Evolutionary conservation across 805 yeast genomes (phyloP).

Genomic region (Candida orba): DNA sequence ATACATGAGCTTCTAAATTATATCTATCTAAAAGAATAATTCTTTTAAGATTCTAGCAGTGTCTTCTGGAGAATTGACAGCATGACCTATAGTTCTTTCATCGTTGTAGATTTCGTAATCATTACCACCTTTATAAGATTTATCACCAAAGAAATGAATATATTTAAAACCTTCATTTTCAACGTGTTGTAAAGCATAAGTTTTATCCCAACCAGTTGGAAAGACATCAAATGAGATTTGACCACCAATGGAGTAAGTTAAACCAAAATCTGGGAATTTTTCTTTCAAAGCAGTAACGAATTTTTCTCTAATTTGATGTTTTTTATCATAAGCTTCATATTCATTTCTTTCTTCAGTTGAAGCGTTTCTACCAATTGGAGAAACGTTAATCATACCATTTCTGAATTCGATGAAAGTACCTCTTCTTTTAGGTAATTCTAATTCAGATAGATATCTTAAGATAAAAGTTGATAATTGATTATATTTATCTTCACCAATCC

Average conservation of each 20-base stretch:
- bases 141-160: slow-evolving; percentile 98
- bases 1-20: too few species aligned
- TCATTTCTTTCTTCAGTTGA: slow-evolving; percentile 90
- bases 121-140: slow-evolving; percentile 95
- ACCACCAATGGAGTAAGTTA: slow-evolving; percentile 98
- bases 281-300: slow-evolving; percentile 80
- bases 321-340: slow-evolving; percentile 77
- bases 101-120: slow-evolving; percentile 96
- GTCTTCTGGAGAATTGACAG: slow-evolving; percentile 85
- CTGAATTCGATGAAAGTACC: slow-evolving; percentile 99
- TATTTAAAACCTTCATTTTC: slow-evolving; percentile 74
- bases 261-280: slow-evolving; percentile 73
- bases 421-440: slow-evolving; percentile 94
- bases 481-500: slow-evolving; percentile 96
- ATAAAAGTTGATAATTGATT: slow-evolving; percentile 82
- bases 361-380: slow-evolving; percentile 98
- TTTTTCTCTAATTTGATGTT: slow-evolving; percentile 72
- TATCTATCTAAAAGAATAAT: slow-evolving; percentile 41
- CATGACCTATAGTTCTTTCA: slow-evolving; percentile 90
- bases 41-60: slow-evolving; percentile 83
- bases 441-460: slow-evolving; percentile 72
- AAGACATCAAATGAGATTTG: slow-evolving; percentile 98
- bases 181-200: slow-evolving; percentile 93
- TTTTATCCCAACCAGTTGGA: slow-evolving; percentile 99
- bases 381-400: slow-evolving; percentile 98